phyloP scores from a whole-genome alignment of 2,329 filamentous ascomycete species.

The Colletotrichum sp. region DNA sequence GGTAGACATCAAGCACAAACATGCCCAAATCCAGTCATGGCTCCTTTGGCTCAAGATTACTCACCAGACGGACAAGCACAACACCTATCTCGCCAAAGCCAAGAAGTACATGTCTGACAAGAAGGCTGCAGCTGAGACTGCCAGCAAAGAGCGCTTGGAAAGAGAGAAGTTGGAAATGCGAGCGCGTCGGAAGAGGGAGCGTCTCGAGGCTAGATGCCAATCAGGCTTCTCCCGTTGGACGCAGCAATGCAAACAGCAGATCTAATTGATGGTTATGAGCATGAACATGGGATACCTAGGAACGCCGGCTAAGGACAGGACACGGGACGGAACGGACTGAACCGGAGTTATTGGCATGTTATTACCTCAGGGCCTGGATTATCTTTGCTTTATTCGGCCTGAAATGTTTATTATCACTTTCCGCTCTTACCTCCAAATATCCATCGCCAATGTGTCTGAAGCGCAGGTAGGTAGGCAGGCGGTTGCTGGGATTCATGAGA shows the following conservation, averaged over 20 bases:
- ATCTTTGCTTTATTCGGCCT: background rate
- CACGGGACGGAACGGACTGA: constrained; percentile 1
- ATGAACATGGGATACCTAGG: constrained; percentile 16
- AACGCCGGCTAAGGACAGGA: background rate
- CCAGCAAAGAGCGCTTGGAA: constrained; percentile 30
- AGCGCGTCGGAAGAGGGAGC: constrained; percentile 30
- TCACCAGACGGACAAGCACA: constrained; percentile 51
- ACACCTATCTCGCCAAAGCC: constrained; percentile 50
- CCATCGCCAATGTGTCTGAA: background rate
- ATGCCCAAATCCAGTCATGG: constrained; percentile 61
- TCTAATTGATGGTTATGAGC: background rate
- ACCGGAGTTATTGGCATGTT: constrained; percentile 6
- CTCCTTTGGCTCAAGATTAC: constrained; percentile 62
- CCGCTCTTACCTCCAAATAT: background rate
- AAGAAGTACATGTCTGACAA: constrained; percentile 33
- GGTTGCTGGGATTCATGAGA: background rate
- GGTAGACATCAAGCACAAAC: constrained; percentile 50
- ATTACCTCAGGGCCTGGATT: background rate
- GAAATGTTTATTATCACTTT: background rate
- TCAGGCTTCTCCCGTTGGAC: constrained; percentile 22
- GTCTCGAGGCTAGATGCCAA: constrained; percentile 24
- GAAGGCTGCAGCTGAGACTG: constrained; percentile 28
- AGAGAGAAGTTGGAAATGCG: constrained; percentile 31
- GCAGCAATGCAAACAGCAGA: constrained; percentile 21
- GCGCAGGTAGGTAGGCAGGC: background rate